A percentile compares a stretch with the other conserved stretches of the same genome.
These are phyloP conservation scores for Pecoramyces ruminantium DNA, from an alignment of 192 early-diverging fungal species.

Conservation along the genomic window DNA sequence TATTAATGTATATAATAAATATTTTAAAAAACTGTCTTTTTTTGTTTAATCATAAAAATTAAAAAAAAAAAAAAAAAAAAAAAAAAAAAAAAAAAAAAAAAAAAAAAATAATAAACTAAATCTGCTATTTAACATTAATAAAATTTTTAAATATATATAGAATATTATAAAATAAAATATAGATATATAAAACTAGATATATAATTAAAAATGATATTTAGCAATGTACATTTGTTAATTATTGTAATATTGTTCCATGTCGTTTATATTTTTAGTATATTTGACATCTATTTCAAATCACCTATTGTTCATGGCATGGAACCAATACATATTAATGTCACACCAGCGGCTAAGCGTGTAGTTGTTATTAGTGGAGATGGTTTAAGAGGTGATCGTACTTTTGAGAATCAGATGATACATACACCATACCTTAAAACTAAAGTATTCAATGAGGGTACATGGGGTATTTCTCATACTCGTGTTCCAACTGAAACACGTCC, in stretches of 20 bases:
- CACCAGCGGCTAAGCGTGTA: slow-evolving; percentile 68
- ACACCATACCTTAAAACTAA: slow-evolving; percentile 33
- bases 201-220: no score
- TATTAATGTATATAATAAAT: no score
- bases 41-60: no score
- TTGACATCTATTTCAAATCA: slow-evolving; percentile 98
- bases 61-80: no score
- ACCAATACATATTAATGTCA: slow-evolving; percentile 47
- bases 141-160: no score
- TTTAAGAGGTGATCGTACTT: slow-evolving; percentile 81
- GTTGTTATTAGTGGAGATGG: slow-evolving; percentile 86
- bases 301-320: slow-evolving; percentile 95
- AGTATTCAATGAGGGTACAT: slow-evolving; percentile 38
- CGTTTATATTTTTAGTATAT: slow-evolving; percentile 77
- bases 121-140: no score
- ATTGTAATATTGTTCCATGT: slow-evolving; percentile 82
- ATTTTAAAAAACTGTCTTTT: no score
- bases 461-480: slow-evolving; percentile 77
- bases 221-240: slow-evolving; percentile 24
- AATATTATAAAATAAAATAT: no score
- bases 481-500: slow-evolving; percentile 93
- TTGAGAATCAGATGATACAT: slow-evolving; percentile 28
- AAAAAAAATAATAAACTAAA: no score
- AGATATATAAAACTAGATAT: no score
- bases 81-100: no score